Percentiles rank a stretch among this genome's conserved stretches.
Evolutionary conservation across 2,329 filamentous ascomycete genomes (phyloP).

Genomic region (Fusarium pininemorale): DNA sequence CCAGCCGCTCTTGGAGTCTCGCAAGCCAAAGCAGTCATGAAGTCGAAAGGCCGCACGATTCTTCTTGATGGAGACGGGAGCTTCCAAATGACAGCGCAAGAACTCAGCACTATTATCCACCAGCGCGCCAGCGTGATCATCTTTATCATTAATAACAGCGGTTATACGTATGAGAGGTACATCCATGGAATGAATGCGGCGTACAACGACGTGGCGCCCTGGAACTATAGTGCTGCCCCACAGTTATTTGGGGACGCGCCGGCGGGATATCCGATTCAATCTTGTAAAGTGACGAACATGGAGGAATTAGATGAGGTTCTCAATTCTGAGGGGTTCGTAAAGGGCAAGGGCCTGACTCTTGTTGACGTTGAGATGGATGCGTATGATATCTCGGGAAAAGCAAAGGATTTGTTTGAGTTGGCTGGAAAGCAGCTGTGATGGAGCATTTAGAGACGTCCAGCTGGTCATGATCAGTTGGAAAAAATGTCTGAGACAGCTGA

Average conservation of each 20-base stretch:
- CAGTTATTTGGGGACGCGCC: neutral
- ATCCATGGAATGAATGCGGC: slow-evolving; percentile 7
- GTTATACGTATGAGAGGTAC: neutral
- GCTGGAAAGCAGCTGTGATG: neutral
- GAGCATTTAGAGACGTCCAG: neutral
- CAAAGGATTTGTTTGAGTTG: neutral
- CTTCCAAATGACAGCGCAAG: slow-evolving; percentile 14
- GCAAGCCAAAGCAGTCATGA: neutral
- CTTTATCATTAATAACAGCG: slow-evolving; percentile 1
- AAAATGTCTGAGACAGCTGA: too few species aligned
- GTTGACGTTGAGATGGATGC: slow-evolving; percentile 12
- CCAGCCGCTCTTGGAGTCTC: slow-evolving; percentile 1
- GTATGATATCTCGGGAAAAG: slow-evolving; percentile 4
- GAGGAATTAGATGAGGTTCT: neutral
- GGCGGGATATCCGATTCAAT: neutral
- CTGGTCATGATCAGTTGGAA: fast-evolving
- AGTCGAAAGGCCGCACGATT: neutral
- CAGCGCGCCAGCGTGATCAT: neutral
- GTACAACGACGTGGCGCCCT: slow-evolving; percentile 12
- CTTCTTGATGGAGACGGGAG: slow-evolving; percentile 8
- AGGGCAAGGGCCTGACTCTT: neutral
- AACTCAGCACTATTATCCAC: slow-evolving; percentile 13
- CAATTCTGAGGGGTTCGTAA: neutral
- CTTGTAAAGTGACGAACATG: neutral
- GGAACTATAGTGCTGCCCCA: slow-evolving; percentile 2